phyloP scores from a whole-genome alignment of 1,284 basidiomycete genomes.

The Clitocybe nebularis region DNA sequence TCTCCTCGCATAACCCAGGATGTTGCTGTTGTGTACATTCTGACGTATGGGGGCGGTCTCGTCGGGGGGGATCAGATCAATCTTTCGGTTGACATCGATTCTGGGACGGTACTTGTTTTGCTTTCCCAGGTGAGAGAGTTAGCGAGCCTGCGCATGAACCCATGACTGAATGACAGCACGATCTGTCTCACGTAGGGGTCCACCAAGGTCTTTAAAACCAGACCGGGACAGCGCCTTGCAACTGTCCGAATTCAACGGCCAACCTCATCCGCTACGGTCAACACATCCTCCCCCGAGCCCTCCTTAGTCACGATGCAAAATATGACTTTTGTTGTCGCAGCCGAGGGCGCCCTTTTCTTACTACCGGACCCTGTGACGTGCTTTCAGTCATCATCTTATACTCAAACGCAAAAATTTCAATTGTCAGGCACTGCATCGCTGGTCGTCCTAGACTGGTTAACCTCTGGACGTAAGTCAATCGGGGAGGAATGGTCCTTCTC shows the following conservation, averaged over 20 bases:
- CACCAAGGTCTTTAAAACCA: conserved; percentile 88
- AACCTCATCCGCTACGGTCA: conserved; percentile 10
- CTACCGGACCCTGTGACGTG: conserved; percentile 94
- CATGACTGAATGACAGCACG: not conserved
- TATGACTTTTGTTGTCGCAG: conserved; percentile 52
- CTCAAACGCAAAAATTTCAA: conserved; percentile 73
- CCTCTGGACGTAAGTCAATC: conserved; percentile 73
- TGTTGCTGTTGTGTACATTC: conserved; percentile 74
- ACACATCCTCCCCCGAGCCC: conserved; percentile 7
- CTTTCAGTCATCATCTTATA: conserved; percentile 79
- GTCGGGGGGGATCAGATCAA: conserved; percentile 83
- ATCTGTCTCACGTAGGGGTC: conserved; percentile 57
- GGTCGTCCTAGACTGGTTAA: conserved; percentile 87
- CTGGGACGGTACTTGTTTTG: conserved; percentile 56
- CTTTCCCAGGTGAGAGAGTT: conserved; percentile 72
- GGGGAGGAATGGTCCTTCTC: conserved; percentile 91
- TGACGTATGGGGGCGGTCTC: conserved; percentile 92
- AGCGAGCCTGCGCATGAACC: conserved; percentile 5
- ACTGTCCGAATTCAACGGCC: conserved; percentile 22
- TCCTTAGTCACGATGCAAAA: conserved; percentile 38
- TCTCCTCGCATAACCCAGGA: conserved; percentile 55
- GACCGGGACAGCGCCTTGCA: conserved; percentile 47
- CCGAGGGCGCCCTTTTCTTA: conserved; percentile 62
- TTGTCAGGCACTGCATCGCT: conserved; percentile 60
- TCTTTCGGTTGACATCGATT: conserved; percentile 61